These are phyloP conservation scores for Stephania yunnanensis DNA, from an alignment of 164 flowering plant species.

Conservation along the genomic window DNA sequence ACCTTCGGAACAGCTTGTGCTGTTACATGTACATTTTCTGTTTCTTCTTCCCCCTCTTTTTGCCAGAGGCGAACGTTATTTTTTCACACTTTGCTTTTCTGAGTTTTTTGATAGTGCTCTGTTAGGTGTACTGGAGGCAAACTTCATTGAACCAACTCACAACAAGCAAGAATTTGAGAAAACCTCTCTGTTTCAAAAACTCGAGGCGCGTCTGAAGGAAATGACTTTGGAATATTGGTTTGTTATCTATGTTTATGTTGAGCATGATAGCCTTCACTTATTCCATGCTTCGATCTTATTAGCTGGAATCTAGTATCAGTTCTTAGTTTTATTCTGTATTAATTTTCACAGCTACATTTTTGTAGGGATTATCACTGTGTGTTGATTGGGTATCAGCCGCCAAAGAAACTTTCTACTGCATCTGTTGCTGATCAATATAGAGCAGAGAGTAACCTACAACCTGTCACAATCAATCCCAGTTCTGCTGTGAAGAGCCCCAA, in stretches of 20 bases:
- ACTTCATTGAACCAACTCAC: constrained; percentile 85
- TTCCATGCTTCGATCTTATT: background rate
- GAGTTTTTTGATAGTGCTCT: constrained; percentile 11
- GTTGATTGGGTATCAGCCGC: constrained; percentile 47
- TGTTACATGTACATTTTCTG: background rate
- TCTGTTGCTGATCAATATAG: constrained; percentile 7
- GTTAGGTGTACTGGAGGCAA: constrained; percentile 85
- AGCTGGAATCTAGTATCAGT: background rate
- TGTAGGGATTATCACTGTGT: constrained; percentile 61
- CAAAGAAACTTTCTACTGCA: constrained; percentile 19
- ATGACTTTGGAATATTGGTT: constrained; percentile 96
- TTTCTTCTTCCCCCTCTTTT: background rate
- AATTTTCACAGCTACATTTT: constrained; percentile 4
- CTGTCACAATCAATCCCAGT: constrained; percentile 21
- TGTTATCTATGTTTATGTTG: constrained; percentile 5
- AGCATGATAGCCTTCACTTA: background rate
- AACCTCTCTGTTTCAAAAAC: constrained; percentile 77
- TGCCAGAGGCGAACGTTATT: background rate
- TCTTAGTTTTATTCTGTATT: background rate
- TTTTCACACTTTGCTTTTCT: background rate
- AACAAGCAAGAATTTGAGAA: constrained; percentile 96
- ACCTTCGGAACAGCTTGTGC: background rate
- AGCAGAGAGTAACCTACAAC: constrained; percentile 15
- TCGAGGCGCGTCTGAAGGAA: constrained; percentile 78
- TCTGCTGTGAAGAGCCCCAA: constrained; percentile 13